phyloP scores from a whole-genome alignment of 257 asterid genomes.

The Gardenia jasminoides region DNA sequence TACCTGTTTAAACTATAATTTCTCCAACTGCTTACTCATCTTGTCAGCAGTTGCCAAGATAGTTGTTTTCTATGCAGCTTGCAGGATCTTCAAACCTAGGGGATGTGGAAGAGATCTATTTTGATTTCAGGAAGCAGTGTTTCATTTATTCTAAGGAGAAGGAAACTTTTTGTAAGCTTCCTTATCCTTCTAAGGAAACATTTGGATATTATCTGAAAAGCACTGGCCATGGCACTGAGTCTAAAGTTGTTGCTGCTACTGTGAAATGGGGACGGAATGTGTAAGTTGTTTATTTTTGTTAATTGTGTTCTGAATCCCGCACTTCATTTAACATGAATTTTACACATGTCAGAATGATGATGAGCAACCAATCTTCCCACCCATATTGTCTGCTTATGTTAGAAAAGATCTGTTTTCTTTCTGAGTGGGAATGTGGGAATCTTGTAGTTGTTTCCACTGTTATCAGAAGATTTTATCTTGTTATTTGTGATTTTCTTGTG shows the following conservation, averaged over 20 bases:
- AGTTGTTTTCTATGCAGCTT: conserved; percentile 45
- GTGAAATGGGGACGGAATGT: conserved; percentile 98
- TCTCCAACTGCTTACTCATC: background rate
- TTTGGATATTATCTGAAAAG: conserved; percentile 81
- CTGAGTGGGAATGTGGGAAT: background rate
- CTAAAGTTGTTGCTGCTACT: conserved; percentile 69
- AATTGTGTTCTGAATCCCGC: background rate
- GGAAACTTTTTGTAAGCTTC: conserved; percentile 72
- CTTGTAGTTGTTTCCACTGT: conserved; percentile 1
- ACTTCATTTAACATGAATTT: conserved; percentile 4
- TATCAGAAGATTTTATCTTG: background rate
- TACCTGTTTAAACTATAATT: background rate
- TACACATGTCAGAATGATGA: conserved; percentile 15
- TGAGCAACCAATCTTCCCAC: background rate
- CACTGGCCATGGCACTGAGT: conserved; percentile 92
- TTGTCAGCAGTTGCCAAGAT: background rate
- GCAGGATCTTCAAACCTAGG: conserved; percentile 57
- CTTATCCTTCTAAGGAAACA: conserved; percentile 90
- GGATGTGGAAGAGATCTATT: conserved; percentile 75
- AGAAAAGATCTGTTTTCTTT: background rate
- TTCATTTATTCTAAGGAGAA: conserved; percentile 77
- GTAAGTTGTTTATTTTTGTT: conserved; percentile 49
- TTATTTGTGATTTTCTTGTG: background rate
- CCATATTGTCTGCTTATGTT: background rate
- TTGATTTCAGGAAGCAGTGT: conserved; percentile 92